Conservation (phyloP, 139 green algal species). For the Chara braunii region DNA sequence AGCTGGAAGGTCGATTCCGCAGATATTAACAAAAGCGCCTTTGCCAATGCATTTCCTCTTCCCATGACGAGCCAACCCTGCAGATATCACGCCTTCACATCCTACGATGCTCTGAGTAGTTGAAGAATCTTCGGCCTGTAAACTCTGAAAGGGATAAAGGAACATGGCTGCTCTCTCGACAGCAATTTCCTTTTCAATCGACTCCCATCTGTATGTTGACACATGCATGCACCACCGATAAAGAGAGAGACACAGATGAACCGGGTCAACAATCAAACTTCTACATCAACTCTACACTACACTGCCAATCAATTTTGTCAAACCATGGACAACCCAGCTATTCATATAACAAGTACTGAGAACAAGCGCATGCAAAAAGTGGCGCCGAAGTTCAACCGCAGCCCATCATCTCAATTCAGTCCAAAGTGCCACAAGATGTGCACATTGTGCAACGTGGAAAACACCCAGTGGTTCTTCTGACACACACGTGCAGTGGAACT, state of each 20-base stretch:
- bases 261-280: neutral
- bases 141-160: neutral
- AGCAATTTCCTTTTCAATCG: slow-evolving; percentile 1
- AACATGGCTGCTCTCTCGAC: slow-evolving; percentile 29
- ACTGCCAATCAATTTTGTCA: neutral
- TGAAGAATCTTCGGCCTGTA: neutral
- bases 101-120: neutral
- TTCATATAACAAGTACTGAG: neutral
- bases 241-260: neutral
- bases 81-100: neutral
- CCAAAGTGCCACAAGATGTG: too few relatives aligned
- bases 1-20: slow-evolving; percentile 9
- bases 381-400: neutral
- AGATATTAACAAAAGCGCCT: neutral
- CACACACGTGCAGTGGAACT: too few relatives aligned
- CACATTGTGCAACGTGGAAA: too few relatives aligned
- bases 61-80: neutral
- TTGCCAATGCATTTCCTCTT: neutral
- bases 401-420: too few relatives aligned
- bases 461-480: too few relatives aligned
- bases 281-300: neutral
- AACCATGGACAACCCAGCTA: neutral
- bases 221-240: neutral
- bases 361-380: neutral
- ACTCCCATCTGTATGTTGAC: slow-evolving; percentile 8